Conservation (phyloP, 2,329 filamentous ascomycete species). For the Ceratocystis diversiconidia region DNA sequence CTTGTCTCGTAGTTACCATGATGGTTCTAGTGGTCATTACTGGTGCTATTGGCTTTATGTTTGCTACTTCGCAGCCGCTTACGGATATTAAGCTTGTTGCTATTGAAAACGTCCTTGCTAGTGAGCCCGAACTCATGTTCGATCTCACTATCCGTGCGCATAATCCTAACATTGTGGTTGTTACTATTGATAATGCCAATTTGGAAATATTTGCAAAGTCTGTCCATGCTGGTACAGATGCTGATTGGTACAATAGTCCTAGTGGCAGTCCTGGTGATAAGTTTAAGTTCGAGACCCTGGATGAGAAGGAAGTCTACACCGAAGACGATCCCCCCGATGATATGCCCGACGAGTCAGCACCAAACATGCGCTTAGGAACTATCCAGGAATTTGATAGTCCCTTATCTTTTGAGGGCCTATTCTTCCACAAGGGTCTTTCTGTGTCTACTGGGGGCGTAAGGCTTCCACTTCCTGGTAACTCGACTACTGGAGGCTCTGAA, state of each 20-base stretch:
- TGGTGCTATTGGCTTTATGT: constrained; percentile 76
- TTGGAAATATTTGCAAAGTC: constrained; percentile 92
- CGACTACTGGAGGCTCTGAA: constrained; percentile 68
- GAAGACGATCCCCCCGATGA: constrained; percentile 34
- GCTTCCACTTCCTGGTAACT: constrained; percentile 70
- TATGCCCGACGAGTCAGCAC: constrained; percentile 50
- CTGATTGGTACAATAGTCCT: constrained; percentile 41
- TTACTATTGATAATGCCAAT: constrained; percentile 75
- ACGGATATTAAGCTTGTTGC: constrained; percentile 62
- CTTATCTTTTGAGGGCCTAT: constrained; percentile 76
- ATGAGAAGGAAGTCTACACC: constrained; percentile 11
- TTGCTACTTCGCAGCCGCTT: constrained; percentile 81
- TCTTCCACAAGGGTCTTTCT: constrained; percentile 59
- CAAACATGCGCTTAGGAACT: constrained; percentile 83
- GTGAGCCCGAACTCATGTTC: constrained; percentile 88
- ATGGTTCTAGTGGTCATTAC: constrained; percentile 69
- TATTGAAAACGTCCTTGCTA: constrained; percentile 81
- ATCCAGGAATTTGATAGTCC: constrained; percentile 79
- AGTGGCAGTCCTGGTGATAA: constrained; percentile 18
- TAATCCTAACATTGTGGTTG: constrained; percentile 84
- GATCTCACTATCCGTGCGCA: constrained; percentile 76
- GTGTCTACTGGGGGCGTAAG: constrained; percentile 72
- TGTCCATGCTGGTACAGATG: constrained; percentile 62
- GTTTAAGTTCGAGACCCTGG: constrained; percentile 1
- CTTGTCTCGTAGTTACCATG: constrained; percentile 70